Evolutionary conservation across 2,329 filamentous ascomycete genomes (phyloP), one percentile per base, ranked within the genome.

Genomic region (Neofusicoccum sp.): DNA sequence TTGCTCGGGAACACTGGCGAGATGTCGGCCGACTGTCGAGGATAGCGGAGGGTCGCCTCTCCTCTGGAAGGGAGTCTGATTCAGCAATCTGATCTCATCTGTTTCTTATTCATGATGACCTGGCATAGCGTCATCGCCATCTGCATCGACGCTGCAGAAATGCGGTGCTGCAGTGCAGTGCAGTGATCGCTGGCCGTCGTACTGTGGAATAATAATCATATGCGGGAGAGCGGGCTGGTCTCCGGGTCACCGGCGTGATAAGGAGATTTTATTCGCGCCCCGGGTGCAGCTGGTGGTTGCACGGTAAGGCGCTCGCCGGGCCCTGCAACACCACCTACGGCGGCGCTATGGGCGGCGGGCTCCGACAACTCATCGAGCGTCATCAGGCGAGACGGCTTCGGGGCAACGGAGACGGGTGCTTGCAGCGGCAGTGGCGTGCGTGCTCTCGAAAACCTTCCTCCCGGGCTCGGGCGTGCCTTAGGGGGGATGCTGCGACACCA

Each of bases 321-420:
- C 40, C 41, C 49, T 28, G 49, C 49, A 54, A 41, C 49, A 54
- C 26, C 8, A 31, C 20, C 20, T 20, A 20, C 34, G 2, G 30
- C 34, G 24, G 49, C 49, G 36, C 49, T 54, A 54, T 30, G n/a
- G 49, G 49, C 49, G 49, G 49, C 34, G 6, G 49, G 12, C 34
- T 41, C 49, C 49, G 49, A 54, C 49, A 54, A 30, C 34, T 40
- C 49, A 54, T 54, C 49, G 33, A 9, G 49, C 49, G 34, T 54
- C 24, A 54, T 54, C 33, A 41, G 34, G 12, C 34, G 24, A 5
- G 14, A 11, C 7, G n/a, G 33, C 16, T 40, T 40, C 38, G 38
- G 38, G 38, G 7, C 12, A 40, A 40, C 4, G 38, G 38, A 16
- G 20, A 26, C 36, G 49, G 24, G 49, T 16, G 28, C 12, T 8